Base-by-base conservation (phyloP, 2,329 filamentous ascomycete genomes). In the Colletotrichum sidae region DNA sequence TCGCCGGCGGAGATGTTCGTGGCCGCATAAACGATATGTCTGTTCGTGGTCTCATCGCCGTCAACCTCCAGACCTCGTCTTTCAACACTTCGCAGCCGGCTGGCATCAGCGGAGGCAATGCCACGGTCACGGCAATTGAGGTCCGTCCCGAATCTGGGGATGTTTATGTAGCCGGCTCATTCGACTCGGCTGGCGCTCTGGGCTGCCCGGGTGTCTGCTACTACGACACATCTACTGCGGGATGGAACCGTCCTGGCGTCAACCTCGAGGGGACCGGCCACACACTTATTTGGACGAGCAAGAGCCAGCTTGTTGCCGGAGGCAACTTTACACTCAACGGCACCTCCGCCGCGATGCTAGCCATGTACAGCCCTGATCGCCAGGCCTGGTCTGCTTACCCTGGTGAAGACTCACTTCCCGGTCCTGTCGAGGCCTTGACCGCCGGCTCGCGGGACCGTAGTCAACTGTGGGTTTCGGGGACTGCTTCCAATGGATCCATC, bases 141-240 rank as follows among this genome's bases (percentile, higher is more conserved):
- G 83, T 90, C 8, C 90, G 90, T 60, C 92, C 92, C 0, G 86
- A 86, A 59, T 89, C 88, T 15, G 83, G 85, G 2, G 88, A 96
- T 55, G 84, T 99, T 11, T 99, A 92, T 73, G 91, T 99, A 38
- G 95, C 91, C 42, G 96, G 96, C 38, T 88, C 86, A 9, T 99
- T 98, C 73, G 83, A 88, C n/a, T 88, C 86, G 38, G 96, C 94
- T 15, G 96, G 96, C 35, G 90, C 91, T 5, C 85, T 98, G 37
- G 89, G 88, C 46, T 99, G 96, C 75, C 89, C 91, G 4, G 90
- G 88, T 51, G 86, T 99, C 33, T 99, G 96, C 78, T 82, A 91
- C 65, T 97, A 92, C 79, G 89, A 91, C 73, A 88, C 89, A 2
- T 81, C 86, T 8, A 84, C 84, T 5, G 86, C 84, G 12, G 90